Conservation (phyloP, 75 land plant genomes). For the Larix kaempferi region DNA sequence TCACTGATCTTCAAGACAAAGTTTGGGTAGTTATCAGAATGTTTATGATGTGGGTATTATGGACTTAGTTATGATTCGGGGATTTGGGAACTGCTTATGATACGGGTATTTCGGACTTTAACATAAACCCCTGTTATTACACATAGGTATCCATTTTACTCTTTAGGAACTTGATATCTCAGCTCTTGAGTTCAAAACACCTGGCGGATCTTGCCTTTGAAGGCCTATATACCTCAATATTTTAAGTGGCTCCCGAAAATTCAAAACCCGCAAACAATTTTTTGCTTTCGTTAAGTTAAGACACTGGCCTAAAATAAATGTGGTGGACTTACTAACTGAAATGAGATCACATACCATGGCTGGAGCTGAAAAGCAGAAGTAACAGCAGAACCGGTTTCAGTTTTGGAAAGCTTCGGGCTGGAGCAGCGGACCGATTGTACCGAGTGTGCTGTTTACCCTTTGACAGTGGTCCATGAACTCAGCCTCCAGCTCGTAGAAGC, state of each 20-base stretch:
- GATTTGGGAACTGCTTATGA: too few species aligned
- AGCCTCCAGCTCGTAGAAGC: background rate
- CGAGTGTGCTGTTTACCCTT: background rate
- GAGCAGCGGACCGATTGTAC: background rate
- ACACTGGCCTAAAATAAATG: too few species aligned
- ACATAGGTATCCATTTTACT: background rate
- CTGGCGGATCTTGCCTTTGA: background rate
- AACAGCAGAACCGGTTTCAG: too few species aligned
- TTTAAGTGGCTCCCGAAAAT: background rate
- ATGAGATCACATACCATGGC: too few species aligned
- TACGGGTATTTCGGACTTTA: background rate
- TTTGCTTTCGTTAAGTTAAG: too few species aligned
- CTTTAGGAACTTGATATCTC: background rate
- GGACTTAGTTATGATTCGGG: too few species aligned
- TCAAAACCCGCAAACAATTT: background rate
- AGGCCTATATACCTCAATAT: background rate
- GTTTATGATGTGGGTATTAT: background rate
- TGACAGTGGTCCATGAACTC: constrained; percentile 5
- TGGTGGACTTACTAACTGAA: too few species aligned
- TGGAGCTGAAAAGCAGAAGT: too few species aligned
- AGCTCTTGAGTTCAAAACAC: background rate
- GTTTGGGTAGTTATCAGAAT: background rate
- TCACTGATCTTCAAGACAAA: background rate
- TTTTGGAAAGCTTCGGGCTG: background rate
- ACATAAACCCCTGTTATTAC: background rate